A percentile compares a stretch with the other conserved stretches of the same genome.
Conservation (phyloP, 1,139 yeast species). For the Suhomyces guaymorum region DNA sequence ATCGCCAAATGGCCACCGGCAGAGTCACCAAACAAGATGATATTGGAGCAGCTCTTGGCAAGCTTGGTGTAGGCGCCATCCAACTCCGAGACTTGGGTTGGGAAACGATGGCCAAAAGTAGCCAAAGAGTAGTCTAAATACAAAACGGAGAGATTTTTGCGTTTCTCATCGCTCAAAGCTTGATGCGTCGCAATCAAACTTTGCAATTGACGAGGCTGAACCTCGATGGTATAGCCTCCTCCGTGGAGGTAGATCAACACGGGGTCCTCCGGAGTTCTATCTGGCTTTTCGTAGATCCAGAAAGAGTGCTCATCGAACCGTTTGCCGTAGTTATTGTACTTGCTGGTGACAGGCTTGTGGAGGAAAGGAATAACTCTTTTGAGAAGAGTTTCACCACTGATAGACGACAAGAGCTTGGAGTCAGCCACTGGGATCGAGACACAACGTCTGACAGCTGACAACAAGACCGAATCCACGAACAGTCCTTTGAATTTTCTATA, state of each 20-base stretch:
- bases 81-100: conserved; percentile 39
- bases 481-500: conserved; percentile 6
- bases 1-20: conserved; percentile 45
- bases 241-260: conserved; percentile 44
- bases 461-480: conserved; percentile 3
- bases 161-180: conserved; percentile 29
- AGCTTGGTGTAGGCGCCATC: conserved; percentile 32
- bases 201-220: conserved; percentile 36
- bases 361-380: conserved; percentile 9
- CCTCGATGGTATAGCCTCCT: conserved; percentile 44
- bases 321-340: conserved; percentile 34
- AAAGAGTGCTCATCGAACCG: conserved; percentile 33
- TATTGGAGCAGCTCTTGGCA: conserved; percentile 29
- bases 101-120: conserved; percentile 32
- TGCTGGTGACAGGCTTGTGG: conserved; percentile 10
- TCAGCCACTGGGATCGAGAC: conserved; percentile 3
- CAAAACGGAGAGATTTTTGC: conserved; percentile 31
- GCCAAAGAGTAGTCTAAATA: conserved; percentile 43
- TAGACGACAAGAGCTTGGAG: conserved; percentile 1
- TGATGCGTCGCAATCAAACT: conserved; percentile 32
- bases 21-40: conserved; percentile 42
- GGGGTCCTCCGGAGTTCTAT: conserved; percentile 34
- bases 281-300: conserved; percentile 39
- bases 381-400: conserved; percentile 8
- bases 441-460: conserved; percentile 3